Evolutionary conservation across 1,284 basidiomycete species (phyloP), one percentile per base, ranked within the genome.

Genomic region (Malassezia caprae): DNA sequence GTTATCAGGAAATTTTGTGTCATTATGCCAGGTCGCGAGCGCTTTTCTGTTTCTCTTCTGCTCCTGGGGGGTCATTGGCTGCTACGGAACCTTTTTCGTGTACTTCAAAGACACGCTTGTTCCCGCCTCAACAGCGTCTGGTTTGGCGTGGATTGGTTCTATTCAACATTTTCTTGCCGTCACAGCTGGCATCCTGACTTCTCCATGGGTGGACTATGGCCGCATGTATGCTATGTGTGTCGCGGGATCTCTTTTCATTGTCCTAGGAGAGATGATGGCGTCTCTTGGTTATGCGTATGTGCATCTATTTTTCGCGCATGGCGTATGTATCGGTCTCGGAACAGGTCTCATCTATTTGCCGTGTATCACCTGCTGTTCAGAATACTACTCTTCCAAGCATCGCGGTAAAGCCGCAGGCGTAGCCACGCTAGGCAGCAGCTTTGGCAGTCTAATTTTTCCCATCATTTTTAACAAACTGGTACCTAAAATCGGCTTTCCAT

Each of bases 151-250:
- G 64, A 66, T 68, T 17, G 66, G 64, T 11, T 61, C 62, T 0
- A 51, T 68, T 24, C 64, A 68, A 48, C 59, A 56, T 39, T 68
- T 62, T 28, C 58, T 68, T 45, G 57, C 65, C 39, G 59, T 68
- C 39, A 41, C 59, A 0, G 55, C 59, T 12, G 64, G 62, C 30
- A 50, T 59, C 26, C 31, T 68, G n/a, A 55, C 64, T n/a, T 64
- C 64, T 11, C 55, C 59, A 10, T 54, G 65, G 17, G 65, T 68
- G n/a, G 66, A 68, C 32, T 15, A 40, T 4, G 55, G 55, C 4
- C 43, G 48, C n/a, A 47, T 32, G 23, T 46, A 51, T 11, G 7
- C 12, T 5, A 30, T 55, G 31, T 41, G 41, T 34, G 13, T 32
- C 1, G 42, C 23, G 13, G 53, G 53, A 4, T 17, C 24, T 1